Evolutionary conservation across 306 rosid species (phyloP), one percentile per base, ranked within the genome.

Genomic region (Cicer judaicum): DNA sequence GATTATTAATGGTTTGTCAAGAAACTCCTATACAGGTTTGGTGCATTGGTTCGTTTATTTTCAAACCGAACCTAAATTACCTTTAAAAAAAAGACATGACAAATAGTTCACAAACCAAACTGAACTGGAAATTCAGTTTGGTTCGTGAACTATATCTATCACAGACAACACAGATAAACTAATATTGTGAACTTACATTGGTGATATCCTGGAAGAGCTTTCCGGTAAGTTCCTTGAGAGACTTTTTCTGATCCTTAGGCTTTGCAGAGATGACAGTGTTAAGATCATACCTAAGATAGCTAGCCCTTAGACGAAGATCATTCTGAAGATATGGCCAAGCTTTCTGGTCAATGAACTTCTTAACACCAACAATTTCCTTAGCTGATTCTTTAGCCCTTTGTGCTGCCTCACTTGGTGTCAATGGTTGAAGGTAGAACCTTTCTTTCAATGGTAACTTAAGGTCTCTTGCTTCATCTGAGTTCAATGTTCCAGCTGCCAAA

Each of bases 281-380:
- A 21, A 95, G 98, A 34, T 95, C 99, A 79, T 46, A 95, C 1
- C 99, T 87, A 61, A 95, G 99, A 72, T 92, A 95, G 46, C 34
- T 71, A 0, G 97, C 91, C 59, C 39, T 82, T 68, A 89, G 88
- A 52, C 99, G 95, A 53, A 95, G 90, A 70, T 95, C 99, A 48
- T 85, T 92, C 84, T 91, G 92, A 68, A 95, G 97, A 53, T 43
- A 92, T 4, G 99, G 97, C 99, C 99, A 95, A 5, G 96, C 98
- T 86, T 95, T 95, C 87, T 92, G 91, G 41, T 92, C 93, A 9
- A 95, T 95, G 3, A 85, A 78, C 14, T 65, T 68, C 91, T 95
- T 95, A 16, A 90, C 98, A 61, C 60, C 84, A 41, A 95, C 66
- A 61, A 95, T 95, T 0, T 90, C 98, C 79, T 92, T 90, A 68